Evolutionary conservation across 208 protist genomes (phyloP).

Genomic region (Tritrichomonas foetus): DNA sequence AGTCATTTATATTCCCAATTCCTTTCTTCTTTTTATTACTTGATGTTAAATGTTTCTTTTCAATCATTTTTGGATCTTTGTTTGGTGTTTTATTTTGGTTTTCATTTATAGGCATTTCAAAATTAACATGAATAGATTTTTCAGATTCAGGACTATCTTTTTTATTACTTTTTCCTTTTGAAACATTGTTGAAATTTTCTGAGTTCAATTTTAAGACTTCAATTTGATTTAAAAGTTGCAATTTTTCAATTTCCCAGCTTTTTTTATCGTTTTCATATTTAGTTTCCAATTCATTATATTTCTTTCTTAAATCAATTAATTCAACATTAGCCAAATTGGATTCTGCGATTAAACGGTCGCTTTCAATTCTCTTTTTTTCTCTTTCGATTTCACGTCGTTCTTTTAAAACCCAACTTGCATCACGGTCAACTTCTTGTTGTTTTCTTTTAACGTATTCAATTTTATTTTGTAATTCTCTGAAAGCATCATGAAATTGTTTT

Average conservation of each 20-base stretch:
- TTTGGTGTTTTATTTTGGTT: no score
- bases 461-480: background rate
- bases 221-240: background rate
- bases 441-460: background rate
- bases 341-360: background rate
- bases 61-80: no score
- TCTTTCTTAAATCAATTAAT: background rate
- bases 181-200: background rate
- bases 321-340: background rate
- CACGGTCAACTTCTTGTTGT: background rate
- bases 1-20: no score
- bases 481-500: background rate
- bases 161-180: background rate
- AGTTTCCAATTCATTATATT: background rate
- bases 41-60: no score
- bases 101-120: no score
- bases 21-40: no score
- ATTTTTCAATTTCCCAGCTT: background rate
- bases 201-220: background rate
- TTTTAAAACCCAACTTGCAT: background rate
- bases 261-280: constrained; percentile 23
- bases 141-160: no score
- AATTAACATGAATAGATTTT: no score
- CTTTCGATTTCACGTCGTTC: background rate
- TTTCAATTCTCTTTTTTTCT: background rate